Evolutionary conservation across 257 asterid species (phyloP).

Genomic region (Ilex asprella): DNA sequence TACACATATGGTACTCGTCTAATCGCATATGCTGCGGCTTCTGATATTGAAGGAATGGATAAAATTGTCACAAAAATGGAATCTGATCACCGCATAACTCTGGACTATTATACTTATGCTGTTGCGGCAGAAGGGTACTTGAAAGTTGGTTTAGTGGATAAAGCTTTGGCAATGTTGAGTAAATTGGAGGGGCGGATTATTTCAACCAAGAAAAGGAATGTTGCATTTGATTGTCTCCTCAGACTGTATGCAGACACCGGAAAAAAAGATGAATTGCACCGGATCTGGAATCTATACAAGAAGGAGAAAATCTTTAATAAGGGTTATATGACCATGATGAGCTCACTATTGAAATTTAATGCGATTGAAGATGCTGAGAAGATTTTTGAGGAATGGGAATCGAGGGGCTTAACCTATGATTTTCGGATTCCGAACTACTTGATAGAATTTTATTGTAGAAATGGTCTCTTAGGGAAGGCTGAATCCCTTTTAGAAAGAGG

Average conservation of each 20-base stretch:
- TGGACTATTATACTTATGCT: slow-evolving; percentile 29
- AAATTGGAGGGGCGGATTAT: slow-evolving; percentile 36
- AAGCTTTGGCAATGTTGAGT: slow-evolving; percentile 31
- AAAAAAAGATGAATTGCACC: slow-evolving; percentile 36
- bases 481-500: slow-evolving; percentile 36
- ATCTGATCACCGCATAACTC: slow-evolving; percentile 18
- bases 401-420: slow-evolving; percentile 33
- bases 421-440: slow-evolving; percentile 54
- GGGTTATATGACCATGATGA: slow-evolving; percentile 54
- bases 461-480: slow-evolving; percentile 46
- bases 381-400: slow-evolving; percentile 59
- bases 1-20: slow-evolving; percentile 40
- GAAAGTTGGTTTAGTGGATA: slow-evolving; percentile 39
- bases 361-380: slow-evolving; percentile 48
- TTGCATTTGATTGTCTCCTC: slow-evolving; percentile 25
- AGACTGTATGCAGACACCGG: slow-evolving; percentile 49
- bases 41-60: slow-evolving; percentile 49
- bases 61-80: slow-evolving; percentile 38
- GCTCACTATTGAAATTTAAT: slow-evolving; percentile 34
- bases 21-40: slow-evolving; percentile 39
- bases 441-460: slow-evolving; percentile 45
- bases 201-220: slow-evolving; percentile 7
- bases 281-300: slow-evolving; percentile 47
- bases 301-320: slow-evolving; percentile 29
- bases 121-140: slow-evolving; percentile 43